Conservation (phyloP, 2,329 filamentous ascomycete species). For the Cryphonectria nitschkei region DNA sequence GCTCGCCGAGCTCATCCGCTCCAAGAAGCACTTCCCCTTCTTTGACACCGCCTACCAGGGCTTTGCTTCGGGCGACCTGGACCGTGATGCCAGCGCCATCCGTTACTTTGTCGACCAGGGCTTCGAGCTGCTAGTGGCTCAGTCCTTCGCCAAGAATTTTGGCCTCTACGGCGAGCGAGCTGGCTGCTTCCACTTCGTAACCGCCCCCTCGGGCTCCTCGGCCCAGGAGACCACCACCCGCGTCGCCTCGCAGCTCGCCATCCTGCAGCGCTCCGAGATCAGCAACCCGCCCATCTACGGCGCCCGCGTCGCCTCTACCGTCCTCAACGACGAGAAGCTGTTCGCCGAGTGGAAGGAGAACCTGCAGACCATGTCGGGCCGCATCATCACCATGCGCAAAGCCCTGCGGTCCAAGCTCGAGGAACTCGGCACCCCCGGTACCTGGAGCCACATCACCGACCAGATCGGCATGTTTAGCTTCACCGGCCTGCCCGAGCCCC, state of each 20-base stretch:
- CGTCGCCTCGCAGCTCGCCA: conserved; percentile 85
- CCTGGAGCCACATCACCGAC: conserved; percentile 96
- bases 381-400: conserved; percentile 90
- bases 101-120: conserved; percentile 92
- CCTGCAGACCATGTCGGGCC: conserved; percentile 88
- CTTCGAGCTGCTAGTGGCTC: conserved; percentile 84
- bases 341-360: conserved; percentile 94
- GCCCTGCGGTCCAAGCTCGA: conserved; percentile 80
- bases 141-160: conserved; percentile 98
- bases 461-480: conserved; percentile 99
- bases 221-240: conserved; percentile 58
- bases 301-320: conserved; percentile 80
- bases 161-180: conserved; percentile 96
- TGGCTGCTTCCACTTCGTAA: conserved; percentile 93
- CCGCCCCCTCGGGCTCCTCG: conserved; percentile 71
- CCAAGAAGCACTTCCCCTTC: conserved; percentile 91
- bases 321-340: conserved; percentile 81
- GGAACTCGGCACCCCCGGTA: conserved; percentile 81
- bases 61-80: conserved; percentile 89
- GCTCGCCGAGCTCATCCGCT: conserved; percentile 75
- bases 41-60: conserved; percentile 98
- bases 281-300: conserved; percentile 96
- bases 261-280: conserved; percentile 96
- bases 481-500: conserved; percentile 75
- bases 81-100: conserved; percentile 86